These are phyloP conservation scores for Candida sojae DNA, from an alignment of 1,139 yeast genomes.

Conservation along the genomic window DNA sequence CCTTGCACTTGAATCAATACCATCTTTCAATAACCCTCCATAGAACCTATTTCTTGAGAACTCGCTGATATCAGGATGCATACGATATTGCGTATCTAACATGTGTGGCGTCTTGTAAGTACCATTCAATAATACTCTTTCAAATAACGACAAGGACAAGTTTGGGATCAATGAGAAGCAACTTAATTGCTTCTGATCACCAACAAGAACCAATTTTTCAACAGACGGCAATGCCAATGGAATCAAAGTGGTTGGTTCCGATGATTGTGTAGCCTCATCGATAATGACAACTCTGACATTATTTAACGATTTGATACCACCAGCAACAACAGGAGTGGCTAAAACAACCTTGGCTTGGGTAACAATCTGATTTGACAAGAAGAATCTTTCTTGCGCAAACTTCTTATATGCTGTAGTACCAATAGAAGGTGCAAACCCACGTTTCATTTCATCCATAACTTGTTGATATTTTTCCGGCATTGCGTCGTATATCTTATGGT, in stretches of 20 bases:
- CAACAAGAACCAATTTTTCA: slow-evolving; percentile 68
- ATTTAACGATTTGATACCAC: slow-evolving; percentile 59
- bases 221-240: slow-evolving; percentile 72
- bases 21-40: slow-evolving; percentile 55
- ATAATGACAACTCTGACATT: slow-evolving; percentile 67
- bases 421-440: slow-evolving; percentile 31
- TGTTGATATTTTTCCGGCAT: slow-evolving; percentile 48
- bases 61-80: slow-evolving; percentile 68
- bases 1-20: slow-evolving; percentile 55
- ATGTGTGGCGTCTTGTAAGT: slow-evolving; percentile 60
- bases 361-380: slow-evolving; percentile 24
- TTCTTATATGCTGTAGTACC: slow-evolving; percentile 44
- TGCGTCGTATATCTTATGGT: slow-evolving; percentile 55
- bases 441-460: slow-evolving; percentile 40
- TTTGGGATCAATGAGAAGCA: slow-evolving; percentile 68
- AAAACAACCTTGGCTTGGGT: slow-evolving; percentile 70
- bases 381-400: slow-evolving; percentile 45
- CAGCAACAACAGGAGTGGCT: slow-evolving; percentile 73
- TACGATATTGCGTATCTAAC: slow-evolving; percentile 73
- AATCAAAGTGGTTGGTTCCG: slow-evolving; percentile 68
- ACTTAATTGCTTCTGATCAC: slow-evolving; percentile 67
- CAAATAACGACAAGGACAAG: slow-evolving; percentile 59
- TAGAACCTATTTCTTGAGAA: slow-evolving; percentile 64
- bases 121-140: slow-evolving; percentile 57
- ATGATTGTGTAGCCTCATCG: slow-evolving; percentile 66